These are phyloP conservation scores for Syzygium jambos DNA, from an alignment of 345 rosid species.

Conservation along the genomic window DNA sequence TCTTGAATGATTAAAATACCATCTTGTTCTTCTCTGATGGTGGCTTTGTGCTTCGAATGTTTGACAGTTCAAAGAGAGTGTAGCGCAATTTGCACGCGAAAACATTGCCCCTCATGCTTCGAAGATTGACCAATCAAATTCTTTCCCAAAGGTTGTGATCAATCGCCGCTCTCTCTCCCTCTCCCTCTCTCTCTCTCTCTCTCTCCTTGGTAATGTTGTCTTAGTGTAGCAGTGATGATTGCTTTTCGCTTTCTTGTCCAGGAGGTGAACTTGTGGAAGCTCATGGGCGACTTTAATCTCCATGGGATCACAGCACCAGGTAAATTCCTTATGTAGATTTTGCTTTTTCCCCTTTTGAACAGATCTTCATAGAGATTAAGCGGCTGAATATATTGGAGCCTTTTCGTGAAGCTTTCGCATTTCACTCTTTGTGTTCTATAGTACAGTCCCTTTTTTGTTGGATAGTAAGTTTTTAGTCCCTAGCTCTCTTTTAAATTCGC, in stretches of 20 bases:
- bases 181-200: not conserved
- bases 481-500: not conserved
- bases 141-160: constrained; percentile 64
- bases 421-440: not conserved
- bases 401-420: not conserved
- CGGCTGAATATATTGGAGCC: not conserved
- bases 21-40: not conserved
- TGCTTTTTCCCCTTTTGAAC: not conserved
- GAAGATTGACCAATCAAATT: constrained; percentile 59
- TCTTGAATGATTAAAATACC: too few species aligned
- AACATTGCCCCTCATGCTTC: constrained; percentile 72
- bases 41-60: not conserved
- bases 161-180: not conserved
- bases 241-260: constrained; percentile 6
- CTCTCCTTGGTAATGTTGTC: not conserved
- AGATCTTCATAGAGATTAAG: not conserved
- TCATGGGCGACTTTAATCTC: constrained; percentile 92
- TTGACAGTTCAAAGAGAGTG: constrained; percentile 83
- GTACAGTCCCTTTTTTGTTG: not conserved
- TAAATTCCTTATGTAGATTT: not conserved
- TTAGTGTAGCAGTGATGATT: not conserved
- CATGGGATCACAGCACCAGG: constrained; percentile 95
- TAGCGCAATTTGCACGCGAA: constrained; percentile 72
- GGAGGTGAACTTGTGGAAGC: constrained; percentile 92
- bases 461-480: not conserved